phyloP scores from a whole-genome alignment of 805 yeast genomes.

The Clavispora vitiphila region DNA sequence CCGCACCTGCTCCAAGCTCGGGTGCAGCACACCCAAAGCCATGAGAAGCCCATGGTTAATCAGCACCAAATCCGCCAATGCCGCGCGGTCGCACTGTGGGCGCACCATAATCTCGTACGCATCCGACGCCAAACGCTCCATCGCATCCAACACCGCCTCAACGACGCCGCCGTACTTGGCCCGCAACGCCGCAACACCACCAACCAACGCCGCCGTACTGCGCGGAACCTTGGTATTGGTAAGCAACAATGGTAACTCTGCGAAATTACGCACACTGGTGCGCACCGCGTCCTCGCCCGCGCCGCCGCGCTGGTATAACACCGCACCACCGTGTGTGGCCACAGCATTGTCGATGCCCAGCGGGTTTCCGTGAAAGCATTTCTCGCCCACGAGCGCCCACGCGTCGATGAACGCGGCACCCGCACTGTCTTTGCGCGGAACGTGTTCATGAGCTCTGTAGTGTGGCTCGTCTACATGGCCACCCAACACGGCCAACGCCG shows the following conservation, averaged over 20 bases:
- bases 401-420: constrained; percentile 63
- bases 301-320: constrained; percentile 67
- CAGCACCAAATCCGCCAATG: constrained; percentile 58
- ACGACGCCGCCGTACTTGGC: constrained; percentile 51
- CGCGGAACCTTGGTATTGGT: constrained; percentile 88
- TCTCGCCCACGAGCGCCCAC: constrained; percentile 93
- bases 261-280: constrained; percentile 66
- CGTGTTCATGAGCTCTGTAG: constrained; percentile 27
- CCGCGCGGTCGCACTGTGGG: constrained; percentile 43
- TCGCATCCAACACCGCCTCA: constrained; percentile 62
- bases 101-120: constrained; percentile 63
- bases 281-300: constrained; percentile 55
- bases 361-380: constrained; percentile 94
- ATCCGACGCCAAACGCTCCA: constrained; percentile 66
- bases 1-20: constrained; percentile 75
- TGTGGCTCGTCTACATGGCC: constrained; percentile 44
- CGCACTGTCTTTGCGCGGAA: constrained; percentile 23
- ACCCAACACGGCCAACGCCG: constrained; percentile 64
- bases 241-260: constrained; percentile 65
- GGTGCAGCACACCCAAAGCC: constrained; percentile 89
- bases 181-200: constrained; percentile 58
- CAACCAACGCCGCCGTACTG: constrained; percentile 78
- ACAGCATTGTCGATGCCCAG: constrained; percentile 96
- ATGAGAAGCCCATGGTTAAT: constrained; percentile 85
- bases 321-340: constrained; percentile 95